A percentile compares a stretch with the other conserved stretches of the same genome.
Evolutionary conservation across 2,329 filamentous ascomycete genomes (phyloP).

Genomic region (Talaromyces piceae): DNA sequence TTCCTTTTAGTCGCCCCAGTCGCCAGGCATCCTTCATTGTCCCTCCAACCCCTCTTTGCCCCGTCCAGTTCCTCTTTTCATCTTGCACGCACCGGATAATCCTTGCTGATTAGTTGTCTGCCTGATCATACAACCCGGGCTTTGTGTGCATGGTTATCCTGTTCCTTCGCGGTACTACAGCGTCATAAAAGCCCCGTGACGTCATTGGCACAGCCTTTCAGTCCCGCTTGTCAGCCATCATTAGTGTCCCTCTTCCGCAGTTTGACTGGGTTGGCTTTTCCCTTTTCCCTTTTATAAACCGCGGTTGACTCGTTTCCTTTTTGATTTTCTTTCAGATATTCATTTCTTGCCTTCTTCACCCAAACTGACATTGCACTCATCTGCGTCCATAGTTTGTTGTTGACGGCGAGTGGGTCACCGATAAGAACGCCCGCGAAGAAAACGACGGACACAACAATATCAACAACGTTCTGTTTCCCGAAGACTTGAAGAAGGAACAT

Average conservation of each 20-base stretch:
- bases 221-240: conserved; percentile 6
- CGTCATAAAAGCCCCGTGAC: conserved; percentile 8
- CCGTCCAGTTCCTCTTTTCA: not conserved
- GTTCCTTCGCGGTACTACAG: conserved; percentile 3
- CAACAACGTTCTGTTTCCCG: conserved; percentile 82
- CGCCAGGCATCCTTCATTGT: conserved; percentile 2
- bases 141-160: too few relatives aligned
- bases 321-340: not conserved
- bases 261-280: not conserved
- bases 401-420: conserved; percentile 81
- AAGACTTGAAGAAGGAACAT: conserved; percentile 51
- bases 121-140: not conserved
- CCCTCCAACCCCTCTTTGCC: not conserved
- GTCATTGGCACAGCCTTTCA: conserved; percentile 9
- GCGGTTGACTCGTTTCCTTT: not conserved
- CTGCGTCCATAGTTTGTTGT: conserved; percentile 73
- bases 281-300: not conserved
- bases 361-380: not conserved
- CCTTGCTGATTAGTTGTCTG: not conserved
- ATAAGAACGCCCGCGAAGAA: conserved; percentile 73
- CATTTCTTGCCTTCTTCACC: not conserved
- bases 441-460: conserved; percentile 74
- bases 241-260: not conserved
- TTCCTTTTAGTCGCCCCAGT: not conserved
- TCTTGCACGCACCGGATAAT: not conserved